Percentiles rank a stretch among this genome's conserved stretches.
Conservation (phyloP, 2,329 filamentous ascomycete genomes). For the Ceratocystis huliohia region DNA sequence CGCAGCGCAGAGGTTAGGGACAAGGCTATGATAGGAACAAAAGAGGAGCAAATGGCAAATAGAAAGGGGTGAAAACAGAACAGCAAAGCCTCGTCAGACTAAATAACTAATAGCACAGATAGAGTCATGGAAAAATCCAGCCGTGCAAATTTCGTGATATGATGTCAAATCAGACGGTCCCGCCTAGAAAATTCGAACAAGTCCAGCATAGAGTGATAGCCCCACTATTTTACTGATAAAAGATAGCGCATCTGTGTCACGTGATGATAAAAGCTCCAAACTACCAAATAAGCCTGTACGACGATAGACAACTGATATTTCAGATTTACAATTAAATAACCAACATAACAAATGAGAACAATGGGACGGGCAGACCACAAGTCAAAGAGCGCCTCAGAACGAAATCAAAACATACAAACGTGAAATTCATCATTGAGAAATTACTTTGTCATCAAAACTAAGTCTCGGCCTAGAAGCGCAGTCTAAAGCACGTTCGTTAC, state of each 20-base stretch:
- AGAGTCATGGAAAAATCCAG: background rate
- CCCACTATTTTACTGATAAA: background rate
- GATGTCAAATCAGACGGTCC: constrained; percentile 7
- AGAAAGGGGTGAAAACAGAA: background rate
- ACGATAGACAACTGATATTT: background rate
- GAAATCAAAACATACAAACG: background rate
- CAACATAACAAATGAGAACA: background rate
- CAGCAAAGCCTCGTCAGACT: background rate
- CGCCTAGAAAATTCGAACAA: constrained; percentile 9
- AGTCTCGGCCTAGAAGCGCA: too few relatives aligned
- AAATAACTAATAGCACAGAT: background rate
- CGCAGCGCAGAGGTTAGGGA: background rate
- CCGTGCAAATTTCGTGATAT: constrained; percentile 1
- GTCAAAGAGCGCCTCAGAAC: background rate
- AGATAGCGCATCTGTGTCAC: background rate
- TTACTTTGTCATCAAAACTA: background rate
- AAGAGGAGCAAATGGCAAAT: background rate
- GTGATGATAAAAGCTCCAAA: background rate
- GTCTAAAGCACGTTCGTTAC: background rate
- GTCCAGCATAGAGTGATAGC: background rate
- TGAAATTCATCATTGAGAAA: background rate
- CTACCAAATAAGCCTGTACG: too few relatives aligned
- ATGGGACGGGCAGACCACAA: background rate
- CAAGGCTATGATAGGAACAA: background rate
- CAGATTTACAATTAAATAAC: background rate